These are phyloP conservation scores for Thecaphora thlaspeos DNA, from an alignment of 1,284 basidiomycete species.

Conservation along the genomic window DNA sequence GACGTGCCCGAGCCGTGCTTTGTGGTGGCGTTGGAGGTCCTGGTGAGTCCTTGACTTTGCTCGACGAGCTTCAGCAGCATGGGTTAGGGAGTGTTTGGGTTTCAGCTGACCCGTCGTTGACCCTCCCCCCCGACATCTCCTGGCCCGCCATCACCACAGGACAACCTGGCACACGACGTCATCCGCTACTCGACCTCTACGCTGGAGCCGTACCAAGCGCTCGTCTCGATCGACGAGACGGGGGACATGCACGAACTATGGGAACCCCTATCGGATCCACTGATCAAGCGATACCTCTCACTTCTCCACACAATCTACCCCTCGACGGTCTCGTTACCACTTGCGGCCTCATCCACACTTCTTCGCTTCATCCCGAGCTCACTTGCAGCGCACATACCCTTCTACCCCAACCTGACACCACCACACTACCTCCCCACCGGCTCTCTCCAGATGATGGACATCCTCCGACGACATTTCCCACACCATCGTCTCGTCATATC, in stretches of 20 bases:
- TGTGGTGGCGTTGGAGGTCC: conserved; percentile 90
- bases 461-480: conserved; percentile 81
- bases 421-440: conserved; percentile 92
- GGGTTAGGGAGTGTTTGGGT: too few relatives aligned
- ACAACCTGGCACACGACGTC: conserved; percentile 96
- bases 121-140: too few relatives aligned
- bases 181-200: conserved; percentile 79
- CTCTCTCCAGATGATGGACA: conserved; percentile 78
- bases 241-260: conserved; percentile 87
- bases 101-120: too few relatives aligned
- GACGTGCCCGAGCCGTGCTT: conserved; percentile 81
- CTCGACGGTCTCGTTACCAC: background rate
- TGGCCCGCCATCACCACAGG: conserved; percentile 62
- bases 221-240: conserved; percentile 75
- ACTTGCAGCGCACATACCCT: conserved; percentile 56
- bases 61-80: too few relatives aligned
- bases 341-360: conserved; percentile 36
- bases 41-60: too few relatives aligned
- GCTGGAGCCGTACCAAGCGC: conserved; percentile 75
- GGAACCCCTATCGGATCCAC: conserved; percentile 78
- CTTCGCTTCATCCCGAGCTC: conserved; percentile 66
- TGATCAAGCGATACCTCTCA: conserved; percentile 68
- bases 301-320: conserved; percentile 12
- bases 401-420: conserved; percentile 84
- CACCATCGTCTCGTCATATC: conserved; percentile 85